These are phyloP conservation scores for Plantago lanceolata DNA, from an alignment of 305 asterid genomes.

Conservation along the genomic window DNA sequence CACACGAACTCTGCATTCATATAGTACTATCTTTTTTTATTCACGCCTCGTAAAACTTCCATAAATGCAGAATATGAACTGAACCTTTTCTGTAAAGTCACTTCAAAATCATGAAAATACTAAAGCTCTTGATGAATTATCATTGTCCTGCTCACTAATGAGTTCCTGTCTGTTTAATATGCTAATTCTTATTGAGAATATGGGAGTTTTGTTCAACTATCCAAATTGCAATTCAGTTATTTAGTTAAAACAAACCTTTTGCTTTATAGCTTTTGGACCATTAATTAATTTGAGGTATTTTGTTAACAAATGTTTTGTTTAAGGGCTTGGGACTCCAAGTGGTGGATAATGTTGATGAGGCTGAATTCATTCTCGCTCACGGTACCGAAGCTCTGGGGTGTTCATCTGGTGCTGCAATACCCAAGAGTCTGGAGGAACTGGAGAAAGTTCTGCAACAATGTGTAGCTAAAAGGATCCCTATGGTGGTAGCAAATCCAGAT, in stretches of 20 bases:
- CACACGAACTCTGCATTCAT: too few relatives aligned
- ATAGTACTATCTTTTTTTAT: neutral
- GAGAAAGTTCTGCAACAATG: slow-evolving; percentile 66
- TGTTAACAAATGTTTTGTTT: slow-evolving; percentile 22
- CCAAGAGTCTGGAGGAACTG: slow-evolving; percentile 68
- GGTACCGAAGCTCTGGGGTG: slow-evolving; percentile 95
- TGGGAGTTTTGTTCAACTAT: slow-evolving; percentile 2
- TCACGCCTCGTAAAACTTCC: neutral
- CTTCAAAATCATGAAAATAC: neutral
- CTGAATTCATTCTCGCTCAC: slow-evolving; percentile 82
- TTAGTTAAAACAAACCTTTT: slow-evolving; percentile 19
- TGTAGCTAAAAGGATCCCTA: slow-evolving; percentile 72
- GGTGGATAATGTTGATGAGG: slow-evolving; percentile 67
- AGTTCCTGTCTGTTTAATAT: neutral
- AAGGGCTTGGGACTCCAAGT: slow-evolving; percentile 85
- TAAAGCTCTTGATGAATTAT: slow-evolving; percentile 13
- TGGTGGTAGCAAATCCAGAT: slow-evolving; percentile 98
- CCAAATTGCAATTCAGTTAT: slow-evolving; percentile 8
- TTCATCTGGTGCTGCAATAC: slow-evolving; percentile 65
- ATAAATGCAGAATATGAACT: neutral
- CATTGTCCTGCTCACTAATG: neutral
- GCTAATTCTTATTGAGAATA: slow-evolving; percentile 1
- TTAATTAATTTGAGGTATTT: slow-evolving; percentile 6
- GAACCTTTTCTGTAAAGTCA: slow-evolving; percentile 17
- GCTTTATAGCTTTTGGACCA: too few relatives aligned